Conservation (phyloP, 2,329 filamentous ascomycete species). For the Fusarium keratoplasticum region DNA sequence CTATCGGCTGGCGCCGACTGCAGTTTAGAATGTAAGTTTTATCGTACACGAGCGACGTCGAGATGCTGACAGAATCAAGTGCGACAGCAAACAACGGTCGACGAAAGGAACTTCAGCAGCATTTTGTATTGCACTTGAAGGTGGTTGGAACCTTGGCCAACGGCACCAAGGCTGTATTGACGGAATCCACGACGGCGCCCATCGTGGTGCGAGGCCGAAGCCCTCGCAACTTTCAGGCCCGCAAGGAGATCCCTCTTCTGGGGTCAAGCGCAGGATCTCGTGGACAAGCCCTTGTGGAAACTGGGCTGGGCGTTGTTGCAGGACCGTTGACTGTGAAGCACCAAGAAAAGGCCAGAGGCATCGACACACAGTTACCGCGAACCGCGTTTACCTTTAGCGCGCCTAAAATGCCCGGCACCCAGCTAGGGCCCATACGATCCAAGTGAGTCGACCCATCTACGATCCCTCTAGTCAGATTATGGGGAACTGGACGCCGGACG, state of each 20-base stretch:
- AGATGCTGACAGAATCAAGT: conserved; percentile 54
- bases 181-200: conserved; percentile 86
- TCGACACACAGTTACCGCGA: conserved; percentile 67
- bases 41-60: background rate
- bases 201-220: conserved; percentile 95
- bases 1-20: conserved; percentile 92
- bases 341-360: conserved; percentile 63
- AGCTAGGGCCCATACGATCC: conserved; percentile 65
- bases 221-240: conserved; percentile 92
- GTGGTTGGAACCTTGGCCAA: conserved; percentile 86
- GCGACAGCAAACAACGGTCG: conserved; percentile 97
- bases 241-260: conserved; percentile 90
- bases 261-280: conserved; percentile 80
- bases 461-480: background rate
- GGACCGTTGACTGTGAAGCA: conserved; percentile 67
- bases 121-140: conserved; percentile 91
- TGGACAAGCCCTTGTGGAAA: conserved; percentile 79
- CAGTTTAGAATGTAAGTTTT: conserved; percentile 82
- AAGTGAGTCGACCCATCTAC: conserved; percentile 60
- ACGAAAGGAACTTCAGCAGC: conserved; percentile 93
- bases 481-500: background rate
- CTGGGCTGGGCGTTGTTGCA: conserved; percentile 69
- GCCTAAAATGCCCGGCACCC: conserved; percentile 65
- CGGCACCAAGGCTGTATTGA: conserved; percentile 83
- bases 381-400: conserved; percentile 69